Base-by-base conservation (phyloP, 306 rosid species). In the Vicia faba region DNA sequence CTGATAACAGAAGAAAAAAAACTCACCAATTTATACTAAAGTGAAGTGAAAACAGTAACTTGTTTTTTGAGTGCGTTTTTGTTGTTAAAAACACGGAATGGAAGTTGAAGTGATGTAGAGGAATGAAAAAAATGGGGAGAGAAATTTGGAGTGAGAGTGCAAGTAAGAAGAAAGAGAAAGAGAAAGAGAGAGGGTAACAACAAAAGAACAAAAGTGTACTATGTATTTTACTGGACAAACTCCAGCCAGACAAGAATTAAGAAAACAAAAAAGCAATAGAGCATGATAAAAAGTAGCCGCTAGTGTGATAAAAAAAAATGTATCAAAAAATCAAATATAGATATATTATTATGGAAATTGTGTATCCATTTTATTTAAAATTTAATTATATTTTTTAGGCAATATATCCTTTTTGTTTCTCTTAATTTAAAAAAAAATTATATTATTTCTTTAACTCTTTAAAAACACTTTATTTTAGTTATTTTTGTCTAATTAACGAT, bases 11-110 rank as follows among this genome's bases (percentile, higher is more conserved):
- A 68, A 7, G 8, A 33, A 7, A 33, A 33, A 43, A 63, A 73
- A 33, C 71, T 72, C 75, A 89, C 92, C 88, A 56, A 61, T 38
- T 58, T 41, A 51, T 31, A 61, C 15, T 41, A 16, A 60, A 51
- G 16, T 48, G 82, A 77, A 78, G 29, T 57, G 81, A 58, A 69
- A 35, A 38, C 72, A 12, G 66, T 64, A 50, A 59, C 72, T 39
- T 61, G 78, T 66, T 75, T 51, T 39, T 60, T 29, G 23, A 46
- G 10, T 61, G 70, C 63, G 71, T 66, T 62, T 51, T 69, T 23
- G 67, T 66, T 62, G 64, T 69, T 23, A 19, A 68, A 33, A 56
- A 62, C 8, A 53, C 16, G 31, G 31, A 51, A 51, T 11, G 31
- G 5, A 51, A 20, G 6, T 20, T 4, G 58, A 11, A 20, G 68